Evolutionary conservation across 2,329 filamentous ascomycete species (phyloP).

Genomic region (Epichloe scottii): DNA sequence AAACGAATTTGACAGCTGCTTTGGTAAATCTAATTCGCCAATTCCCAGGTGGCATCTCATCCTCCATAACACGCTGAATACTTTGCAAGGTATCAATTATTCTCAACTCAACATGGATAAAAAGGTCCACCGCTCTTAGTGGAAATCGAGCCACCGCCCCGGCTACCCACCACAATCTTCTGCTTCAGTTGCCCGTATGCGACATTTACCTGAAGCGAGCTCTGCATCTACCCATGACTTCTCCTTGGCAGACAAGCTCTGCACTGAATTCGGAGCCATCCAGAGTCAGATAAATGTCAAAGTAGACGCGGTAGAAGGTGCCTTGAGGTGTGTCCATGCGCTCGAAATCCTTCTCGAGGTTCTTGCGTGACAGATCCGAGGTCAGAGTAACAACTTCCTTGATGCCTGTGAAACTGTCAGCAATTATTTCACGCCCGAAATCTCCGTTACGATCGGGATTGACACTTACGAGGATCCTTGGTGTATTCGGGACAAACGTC

Average conservation of each 20-base stretch:
- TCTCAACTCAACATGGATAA: background rate
- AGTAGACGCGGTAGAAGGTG: constrained; percentile 79
- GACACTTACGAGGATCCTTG: constrained; percentile 88
- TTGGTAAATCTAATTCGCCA: background rate
- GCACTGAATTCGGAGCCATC: constrained; percentile 97
- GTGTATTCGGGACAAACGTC: constrained; percentile 98
- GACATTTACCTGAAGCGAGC: constrained; percentile 61
- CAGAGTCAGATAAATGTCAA: constrained; percentile 78
- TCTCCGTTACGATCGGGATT: too few relatives aligned
- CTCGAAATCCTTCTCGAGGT: constrained; percentile 98
- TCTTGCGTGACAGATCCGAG: constrained; percentile 92
- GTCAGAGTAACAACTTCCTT: constrained; percentile 98
- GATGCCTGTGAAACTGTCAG: constrained; percentile 54
- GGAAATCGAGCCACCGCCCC: background rate
- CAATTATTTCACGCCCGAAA: background rate
- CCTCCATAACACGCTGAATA: background rate
- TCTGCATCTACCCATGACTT: constrained; percentile 95
- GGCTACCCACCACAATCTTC: background rate
- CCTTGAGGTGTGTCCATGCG: constrained; percentile 98
- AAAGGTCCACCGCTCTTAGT: background rate
- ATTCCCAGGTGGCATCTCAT: background rate
- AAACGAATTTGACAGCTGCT: background rate
- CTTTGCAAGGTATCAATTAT: constrained; percentile 3
- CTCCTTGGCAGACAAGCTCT: constrained; percentile 96
- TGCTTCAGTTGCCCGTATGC: background rate